Evolutionary conservation across 1,284 basidiomycete genomes (phyloP), one percentile per base, ranked within the genome.

Genomic region (Ustilago xerochloae): DNA sequence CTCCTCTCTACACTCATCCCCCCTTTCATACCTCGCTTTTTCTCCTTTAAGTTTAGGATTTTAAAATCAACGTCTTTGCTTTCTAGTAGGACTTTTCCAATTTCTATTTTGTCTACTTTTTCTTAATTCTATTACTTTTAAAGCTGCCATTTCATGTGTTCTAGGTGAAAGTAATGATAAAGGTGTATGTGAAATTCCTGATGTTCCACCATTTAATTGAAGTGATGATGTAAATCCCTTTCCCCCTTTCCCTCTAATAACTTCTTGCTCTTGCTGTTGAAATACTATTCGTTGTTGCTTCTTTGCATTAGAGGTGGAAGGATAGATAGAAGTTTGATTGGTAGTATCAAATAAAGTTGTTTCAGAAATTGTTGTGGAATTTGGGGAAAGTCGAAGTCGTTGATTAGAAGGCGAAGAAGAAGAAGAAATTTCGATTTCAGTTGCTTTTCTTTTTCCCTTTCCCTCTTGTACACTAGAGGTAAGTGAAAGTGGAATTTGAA

Each of bases 91-190:
- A n/a, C n/a, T n/a, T n/a, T n/a, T n/a, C 70, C 70, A 73, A 32
- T 60, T 61, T 7, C 70, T 35, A 1, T 60, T 18, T 2, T 45
- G 35, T 15, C 69, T 43, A 35, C 62, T 63, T 24, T 58, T 30
- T 0, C 66, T 39, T 13, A 75, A 30, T 51, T 63, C 63, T 20
- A 58, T 50, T 48, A 63, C 72, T 39, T 70, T 69, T 2, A 22
- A 22, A 13, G 50, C 55, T 0, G 72, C 72, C 1, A 39, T 33
- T 1, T 47, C 30, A 32, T 75, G 72, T 46, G 66, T 66, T n/a
- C 55, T 55, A 7, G 66, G 66, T 22, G 66, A 66, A 18, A 75
- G 63, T 8, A 75, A 32, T n/a, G 66, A 66, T 0, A 75, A 47
- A 3, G 72, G 66, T 18, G 72, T 75, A 13, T 69, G 72, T 6